Conservation (phyloP, 2,329 filamentous ascomycete species). For the Ophiosphaerella herpotricha region DNA sequence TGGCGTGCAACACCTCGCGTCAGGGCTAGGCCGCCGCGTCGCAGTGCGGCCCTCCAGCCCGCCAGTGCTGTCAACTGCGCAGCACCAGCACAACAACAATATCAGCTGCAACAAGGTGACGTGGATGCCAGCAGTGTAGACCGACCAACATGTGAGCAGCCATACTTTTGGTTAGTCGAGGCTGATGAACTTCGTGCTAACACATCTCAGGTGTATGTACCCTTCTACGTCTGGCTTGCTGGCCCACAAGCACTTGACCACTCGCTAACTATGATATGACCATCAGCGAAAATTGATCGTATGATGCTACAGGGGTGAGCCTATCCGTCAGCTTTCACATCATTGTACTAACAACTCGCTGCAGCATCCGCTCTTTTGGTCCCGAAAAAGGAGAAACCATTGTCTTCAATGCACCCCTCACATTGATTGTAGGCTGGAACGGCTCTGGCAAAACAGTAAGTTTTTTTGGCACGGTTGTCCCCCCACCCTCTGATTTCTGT, state of each 20-base stretch:
- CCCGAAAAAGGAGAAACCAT: slow-evolving; percentile 76
- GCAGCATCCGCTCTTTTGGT: slow-evolving; percentile 81
- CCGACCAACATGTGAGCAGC: slow-evolving; percentile 14
- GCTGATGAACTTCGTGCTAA: slow-evolving; percentile 3
- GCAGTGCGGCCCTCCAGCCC: not conserved
- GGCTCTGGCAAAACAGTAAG: slow-evolving; percentile 88
- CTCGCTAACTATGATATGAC: slow-evolving; percentile 4
- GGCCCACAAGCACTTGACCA: not conserved
- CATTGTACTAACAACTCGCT: slow-evolving; percentile 8
- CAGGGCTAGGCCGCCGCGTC: slow-evolving; percentile 9
- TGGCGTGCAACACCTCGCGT: slow-evolving; percentile 3
- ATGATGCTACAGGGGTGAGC: slow-evolving; percentile 77
- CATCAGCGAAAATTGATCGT: slow-evolving; percentile 75
- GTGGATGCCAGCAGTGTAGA: slow-evolving; percentile 6
- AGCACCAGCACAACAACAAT: not conserved
- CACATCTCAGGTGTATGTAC: slow-evolving; percentile 13
- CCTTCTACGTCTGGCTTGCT: not conserved
- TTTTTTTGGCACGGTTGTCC: not conserved
- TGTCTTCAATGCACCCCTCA: slow-evolving; percentile 86
- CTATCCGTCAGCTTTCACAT: slow-evolving; percentile 1
- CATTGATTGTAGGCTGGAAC: slow-evolving; percentile 95
- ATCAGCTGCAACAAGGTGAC: not conserved
- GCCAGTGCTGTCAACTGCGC: not conserved
- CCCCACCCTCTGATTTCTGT: not conserved
- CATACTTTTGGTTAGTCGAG: not conserved